Percentiles rank a stretch among this genome's conserved stretches.
phyloP scores from a whole-genome alignment of 441 rosid genomes.

The Gossypium trilobum region DNA sequence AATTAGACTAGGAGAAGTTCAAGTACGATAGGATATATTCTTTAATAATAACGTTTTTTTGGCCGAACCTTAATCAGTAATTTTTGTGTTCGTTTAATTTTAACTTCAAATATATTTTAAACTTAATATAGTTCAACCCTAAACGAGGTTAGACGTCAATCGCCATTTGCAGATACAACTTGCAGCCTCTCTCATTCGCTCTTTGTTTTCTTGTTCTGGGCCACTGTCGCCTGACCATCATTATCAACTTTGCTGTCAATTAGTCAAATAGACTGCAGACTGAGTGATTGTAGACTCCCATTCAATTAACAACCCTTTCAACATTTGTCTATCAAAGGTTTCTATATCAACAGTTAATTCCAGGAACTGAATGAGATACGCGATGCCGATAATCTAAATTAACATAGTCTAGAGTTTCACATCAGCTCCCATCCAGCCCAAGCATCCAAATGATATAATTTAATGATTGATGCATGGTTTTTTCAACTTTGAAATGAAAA shows the following conservation, averaged over 20 bases:
- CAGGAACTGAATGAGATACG: background rate
- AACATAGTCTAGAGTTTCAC: background rate
- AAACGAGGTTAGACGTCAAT: too few relatives aligned
- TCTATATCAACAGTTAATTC: background rate
- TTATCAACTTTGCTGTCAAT: background rate
- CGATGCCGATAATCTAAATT: background rate
- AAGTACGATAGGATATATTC: too few relatives aligned
- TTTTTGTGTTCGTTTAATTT: too few relatives aligned
- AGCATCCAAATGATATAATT: background rate
- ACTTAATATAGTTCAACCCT: too few relatives aligned
- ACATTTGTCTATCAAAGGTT: background rate
- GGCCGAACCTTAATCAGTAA: too few relatives aligned
- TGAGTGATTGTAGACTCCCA: background rate
- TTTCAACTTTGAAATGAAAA: background rate
- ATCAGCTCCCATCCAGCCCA: background rate
- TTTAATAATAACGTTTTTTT: too few relatives aligned
- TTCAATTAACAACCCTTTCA: background rate
- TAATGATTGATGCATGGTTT: background rate
- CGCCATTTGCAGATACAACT: too few relatives aligned
- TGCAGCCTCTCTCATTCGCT: background rate
- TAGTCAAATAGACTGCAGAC: background rate
- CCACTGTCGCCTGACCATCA: background rate
- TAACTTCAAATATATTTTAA: too few relatives aligned
- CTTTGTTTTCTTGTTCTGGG: background rate
- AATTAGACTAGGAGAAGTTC: too few relatives aligned